A percentile compares a stretch with the other conserved stretches of the same genome.
Conservation (phyloP, 2,329 filamentous ascomycete genomes). For the Botrytis fragariae region DNA sequence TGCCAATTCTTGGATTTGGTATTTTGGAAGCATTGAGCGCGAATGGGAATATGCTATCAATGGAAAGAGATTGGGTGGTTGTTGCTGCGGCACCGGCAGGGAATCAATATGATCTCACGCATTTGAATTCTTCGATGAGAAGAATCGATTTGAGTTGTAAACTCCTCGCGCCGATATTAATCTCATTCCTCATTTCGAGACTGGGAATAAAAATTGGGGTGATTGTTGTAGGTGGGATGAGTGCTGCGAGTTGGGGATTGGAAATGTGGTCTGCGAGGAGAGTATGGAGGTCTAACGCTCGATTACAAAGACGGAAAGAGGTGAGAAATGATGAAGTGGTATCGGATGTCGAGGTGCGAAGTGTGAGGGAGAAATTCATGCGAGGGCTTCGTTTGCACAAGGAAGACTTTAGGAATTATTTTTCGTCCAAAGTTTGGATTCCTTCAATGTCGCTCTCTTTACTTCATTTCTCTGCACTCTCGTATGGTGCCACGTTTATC, state of each 20-base stretch:
- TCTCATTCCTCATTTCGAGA: slow-evolving; percentile 47
- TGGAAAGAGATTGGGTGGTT: slow-evolving; percentile 49
- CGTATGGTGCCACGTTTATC: slow-evolving; percentile 54
- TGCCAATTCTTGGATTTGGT: slow-evolving; percentile 41
- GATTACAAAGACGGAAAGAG: slow-evolving; percentile 36
- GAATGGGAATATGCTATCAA: slow-evolving; percentile 45
- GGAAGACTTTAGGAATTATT: slow-evolving; percentile 41
- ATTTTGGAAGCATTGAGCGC: slow-evolving; percentile 45
- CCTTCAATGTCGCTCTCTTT: slow-evolving; percentile 51
- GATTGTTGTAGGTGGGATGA: slow-evolving; percentile 46
- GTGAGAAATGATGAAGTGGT: neutral
- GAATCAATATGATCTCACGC: slow-evolving; percentile 42
- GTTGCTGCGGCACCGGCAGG: slow-evolving; percentile 39
- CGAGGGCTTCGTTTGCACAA: slow-evolving; percentile 30
- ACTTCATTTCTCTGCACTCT: slow-evolving; percentile 54
- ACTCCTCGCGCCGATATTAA: slow-evolving; percentile 51
- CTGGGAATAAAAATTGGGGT: slow-evolving; percentile 46
- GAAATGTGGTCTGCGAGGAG: slow-evolving; percentile 42
- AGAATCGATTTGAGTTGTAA: slow-evolving; percentile 58
- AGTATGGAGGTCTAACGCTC: slow-evolving; percentile 42
- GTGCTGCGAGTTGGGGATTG: slow-evolving; percentile 43
- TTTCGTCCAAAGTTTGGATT: slow-evolving; percentile 42
- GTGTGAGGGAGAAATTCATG: slow-evolving; percentile 1
- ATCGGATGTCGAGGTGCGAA: neutral
- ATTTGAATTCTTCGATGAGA: slow-evolving; percentile 53